Evolutionary conservation across 768 basidiomycete species (phyloP).

Genomic region (Pleurotus tuber-regium): DNA sequence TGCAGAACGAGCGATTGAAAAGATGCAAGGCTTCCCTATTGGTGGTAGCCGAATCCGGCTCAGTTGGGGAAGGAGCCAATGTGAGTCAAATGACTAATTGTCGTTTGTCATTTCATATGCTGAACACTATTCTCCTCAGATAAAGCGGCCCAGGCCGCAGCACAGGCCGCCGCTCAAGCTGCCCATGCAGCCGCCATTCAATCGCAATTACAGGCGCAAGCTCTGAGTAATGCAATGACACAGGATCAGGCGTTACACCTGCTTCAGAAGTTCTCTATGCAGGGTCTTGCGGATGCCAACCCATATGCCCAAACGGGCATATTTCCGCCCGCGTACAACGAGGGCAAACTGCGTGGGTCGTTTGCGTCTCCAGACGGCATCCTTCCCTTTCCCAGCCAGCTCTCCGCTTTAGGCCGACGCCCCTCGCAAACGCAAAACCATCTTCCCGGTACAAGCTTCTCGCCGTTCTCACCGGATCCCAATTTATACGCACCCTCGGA

Average conservation of each 20-base stretch:
- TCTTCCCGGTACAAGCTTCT: conserved; percentile 47
- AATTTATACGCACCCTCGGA: conserved; percentile 35
- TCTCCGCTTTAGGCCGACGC: conserved; percentile 19
- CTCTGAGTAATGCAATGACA: conserved; percentile 35
- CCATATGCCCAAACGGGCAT: conserved; percentile 15
- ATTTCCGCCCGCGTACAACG: conserved; percentile 10
- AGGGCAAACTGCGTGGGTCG: conserved; percentile 18
- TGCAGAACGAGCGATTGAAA: conserved; percentile 90
- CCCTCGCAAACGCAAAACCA: conserved; percentile 32
- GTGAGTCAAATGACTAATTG: conserved; percentile 39
- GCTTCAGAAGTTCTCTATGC: conserved; percentile 51
- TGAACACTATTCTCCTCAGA: conserved; percentile 44
- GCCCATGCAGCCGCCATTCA: conserved; percentile 75
- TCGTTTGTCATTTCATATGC: conserved; percentile 1
- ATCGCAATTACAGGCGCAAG: conserved; percentile 26
- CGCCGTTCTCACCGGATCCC: conserved; percentile 80
- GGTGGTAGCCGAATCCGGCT: conserved; percentile 88
- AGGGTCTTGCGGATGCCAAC: conserved; percentile 32
- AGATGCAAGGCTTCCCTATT: conserved; percentile 96
- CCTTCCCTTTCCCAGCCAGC: conserved; percentile 16
- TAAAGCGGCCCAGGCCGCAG: conserved; percentile 89
- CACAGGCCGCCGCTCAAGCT: conserved; percentile 46
- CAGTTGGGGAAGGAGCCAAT: conserved; percentile 94
- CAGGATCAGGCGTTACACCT: conserved; percentile 64
- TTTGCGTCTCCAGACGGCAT: conserved; percentile 7